Evolutionary conservation across 2,329 filamentous ascomycete genomes (phyloP).

Genomic region (Triangularia setosa): DNA sequence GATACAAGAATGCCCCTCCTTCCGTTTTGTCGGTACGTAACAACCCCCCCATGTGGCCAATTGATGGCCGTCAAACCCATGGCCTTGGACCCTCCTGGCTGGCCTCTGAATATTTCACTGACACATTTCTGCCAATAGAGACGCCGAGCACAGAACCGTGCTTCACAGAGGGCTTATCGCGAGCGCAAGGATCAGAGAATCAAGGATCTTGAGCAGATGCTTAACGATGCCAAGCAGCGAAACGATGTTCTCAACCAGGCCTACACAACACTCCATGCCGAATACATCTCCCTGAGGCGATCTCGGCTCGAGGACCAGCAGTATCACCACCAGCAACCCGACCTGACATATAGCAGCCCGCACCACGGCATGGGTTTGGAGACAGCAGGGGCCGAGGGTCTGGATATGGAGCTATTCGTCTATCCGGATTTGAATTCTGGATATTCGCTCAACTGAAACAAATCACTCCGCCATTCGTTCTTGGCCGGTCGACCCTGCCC

Average conservation of each 20-base stretch:
- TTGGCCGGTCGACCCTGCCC: background rate
- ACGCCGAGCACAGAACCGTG: constrained; percentile 57
- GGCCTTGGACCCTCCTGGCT: background rate
- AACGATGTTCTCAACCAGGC: constrained; percentile 53
- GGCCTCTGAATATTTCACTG: background rate
- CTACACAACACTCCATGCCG: constrained; percentile 47
- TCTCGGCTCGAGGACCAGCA: constrained; percentile 28
- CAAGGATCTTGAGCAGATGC: constrained; percentile 56
- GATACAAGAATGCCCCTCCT: constrained; percentile 50
- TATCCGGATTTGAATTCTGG: constrained; percentile 28
- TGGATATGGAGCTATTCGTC: constrained; percentile 32
- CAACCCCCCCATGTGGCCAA: background rate
- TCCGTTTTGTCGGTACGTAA: constrained; percentile 45
- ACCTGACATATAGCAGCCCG: constrained; percentile 15
- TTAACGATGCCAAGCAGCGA: constrained; percentile 50
- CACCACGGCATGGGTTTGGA: constrained; percentile 14
- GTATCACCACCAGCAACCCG: constrained; percentile 14
- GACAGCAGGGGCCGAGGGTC: constrained; percentile 21
- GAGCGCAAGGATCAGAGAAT: constrained; percentile 64
- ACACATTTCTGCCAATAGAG: constrained; percentile 36
- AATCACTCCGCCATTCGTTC: background rate
- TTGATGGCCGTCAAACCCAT: background rate
- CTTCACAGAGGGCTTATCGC: constrained; percentile 58
- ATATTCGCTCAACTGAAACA: constrained; percentile 13
- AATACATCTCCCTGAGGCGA: constrained; percentile 40